Evolutionary conservation across 208 protist species (phyloP), one percentile per base, ranked within the genome.

Genomic region (Crithidia mellificae): DNA sequence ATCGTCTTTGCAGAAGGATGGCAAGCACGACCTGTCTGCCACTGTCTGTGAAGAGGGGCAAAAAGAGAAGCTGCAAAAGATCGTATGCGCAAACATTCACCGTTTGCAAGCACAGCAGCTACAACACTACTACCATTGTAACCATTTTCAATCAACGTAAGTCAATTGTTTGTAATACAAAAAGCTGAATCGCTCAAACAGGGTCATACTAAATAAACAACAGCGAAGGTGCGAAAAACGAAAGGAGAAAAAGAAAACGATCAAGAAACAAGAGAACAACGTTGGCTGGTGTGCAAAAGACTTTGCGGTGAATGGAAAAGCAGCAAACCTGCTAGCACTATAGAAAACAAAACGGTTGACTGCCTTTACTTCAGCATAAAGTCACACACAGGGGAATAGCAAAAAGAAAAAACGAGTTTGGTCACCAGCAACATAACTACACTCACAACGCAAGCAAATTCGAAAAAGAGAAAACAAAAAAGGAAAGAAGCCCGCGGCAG

Each of bases 201-300:
- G 36, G 24, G 32, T n/a, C 27, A 20, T 44, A 51, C 47, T 39
- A 57, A 22, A 32, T 30, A 63, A 25, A 59, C 36, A 41, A 41
- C 36, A 12, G 19, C 14, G 17, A 22, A 51, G 22, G 17, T 24
- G n/a, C 36, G 2, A 57, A 41, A 9, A n/a, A 47, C 32, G n/a
- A 52, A 53, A 32, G n/a, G 11, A 49, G 22, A 51, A 32, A 50
- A 19, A 62, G 4, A 63, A 77, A 66, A 22, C 47, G 68, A 50
- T 32, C 17, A 51, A 30, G 27, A 25, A 50, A 6, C 36, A 41
- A 12, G n/a, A n/a, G n/a, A n/a, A n/a, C n/a, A n/a, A n/a, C n/a
- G n/a, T n/a, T n/a, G n/a, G n/a, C n/a, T n/a, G n/a, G n/a, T n/a
- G n/a, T n/a, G n/a, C n/a, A n/a, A n/a, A n/a, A n/a, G n/a, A n/a